Base-by-base conservation (phyloP, 2,329 filamentous ascomycete species). In the Tolypocladium ovalisporum region DNA sequence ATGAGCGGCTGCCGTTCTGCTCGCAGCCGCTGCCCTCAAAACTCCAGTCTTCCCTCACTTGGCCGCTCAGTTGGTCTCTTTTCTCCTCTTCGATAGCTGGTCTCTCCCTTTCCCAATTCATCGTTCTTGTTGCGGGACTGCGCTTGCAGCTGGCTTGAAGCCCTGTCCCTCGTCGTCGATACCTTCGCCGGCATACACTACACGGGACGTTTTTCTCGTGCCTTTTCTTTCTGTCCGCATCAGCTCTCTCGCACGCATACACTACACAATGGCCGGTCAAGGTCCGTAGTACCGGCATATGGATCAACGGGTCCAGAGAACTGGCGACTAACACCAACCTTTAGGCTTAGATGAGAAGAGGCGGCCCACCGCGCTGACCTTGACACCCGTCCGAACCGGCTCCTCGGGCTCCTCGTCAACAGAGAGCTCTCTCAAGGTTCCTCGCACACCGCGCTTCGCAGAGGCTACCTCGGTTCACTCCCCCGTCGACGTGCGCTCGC, bases 391-490 rank as follows among this genome's bases (percentile, higher is more conserved):
- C 57, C 76, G 79, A 59, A 76, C 78, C 55, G 73, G 71, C 32
- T 79, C 80, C 6, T 75, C 76, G 52, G 73, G 74, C 55, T 82
- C 80, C 17, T 75, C 74, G 42, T 81, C 80, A 34, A 79, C 79
- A 58, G 74, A 75, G 62, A 78, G 75, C 51, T 84, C 82, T 19
- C 74, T 84, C 62, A 89, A 88, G 74, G 77, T 82, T 42, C 87
- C 87, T 60, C 82, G 89, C 67, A 87, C 86, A 64, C 87, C 89
- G 65, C 86, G 89, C 67, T 93, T 93, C 67, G 87, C 87, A 57
- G 89, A 92, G 76, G 88, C 88, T 51, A 93, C 89, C 35, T 82
- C 87, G 34, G 85, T 92, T 55, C 79, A 91, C 75, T 92, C 89
- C 52, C 89, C 89, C 47, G 77, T 90, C 66, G 87, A 91, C 60